Base-by-base conservation (phyloP, 2,329 filamentous ascomycete genomes). In the Aspergillus clavatus region DNA sequence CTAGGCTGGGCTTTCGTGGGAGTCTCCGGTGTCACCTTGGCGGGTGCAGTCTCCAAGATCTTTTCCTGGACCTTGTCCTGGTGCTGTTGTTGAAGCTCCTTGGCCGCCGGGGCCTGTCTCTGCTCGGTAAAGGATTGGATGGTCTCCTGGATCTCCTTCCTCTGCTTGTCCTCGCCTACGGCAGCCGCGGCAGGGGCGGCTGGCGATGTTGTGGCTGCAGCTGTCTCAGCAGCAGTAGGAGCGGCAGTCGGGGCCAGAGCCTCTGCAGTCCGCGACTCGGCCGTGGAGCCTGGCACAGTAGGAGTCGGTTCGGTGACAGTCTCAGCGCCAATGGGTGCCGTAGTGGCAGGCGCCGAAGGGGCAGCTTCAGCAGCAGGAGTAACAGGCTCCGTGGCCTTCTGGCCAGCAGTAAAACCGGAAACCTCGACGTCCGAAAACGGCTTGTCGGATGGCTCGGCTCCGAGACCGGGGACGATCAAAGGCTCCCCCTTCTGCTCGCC, bases 391-490 rank as follows among this genome's bases (percentile, higher is more conserved):
- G 44, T 19, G 22, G 41, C 40, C 45, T 48, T 48, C n/a, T 45
- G 31, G 12, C 38, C 31, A 5, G 41, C 29, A 12, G 45, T 42
- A 23, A 56, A 46, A 8, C 50, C 50, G 4, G 52, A 46, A 12
- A 47, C 46, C 23, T 53, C 47, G 27, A 52, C 33, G 5, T 47
- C 47, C 19, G 46, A 46, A 8, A 43, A 39, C 10, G 37, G 40
- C 14, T 51, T 40, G 26, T 52, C 54, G 7, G 43, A 37, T 12
- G 54, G 43, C 21, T 51, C 51, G 18, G 51, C 46, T 40, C 54
- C 54, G 18, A 57, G 51, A 16, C 54, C 54, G 2, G 54, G 51
- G 14, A 57, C 51, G 35, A 55, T 49, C 38, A 54, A 53, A 23
- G 51, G 54, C 45, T 55, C 49, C 42, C 51, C 38, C 6, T 19